Evolutionary conservation across 2,329 filamentous ascomycete genomes (phyloP).

Genomic region (Talaromyces piceae): DNA sequence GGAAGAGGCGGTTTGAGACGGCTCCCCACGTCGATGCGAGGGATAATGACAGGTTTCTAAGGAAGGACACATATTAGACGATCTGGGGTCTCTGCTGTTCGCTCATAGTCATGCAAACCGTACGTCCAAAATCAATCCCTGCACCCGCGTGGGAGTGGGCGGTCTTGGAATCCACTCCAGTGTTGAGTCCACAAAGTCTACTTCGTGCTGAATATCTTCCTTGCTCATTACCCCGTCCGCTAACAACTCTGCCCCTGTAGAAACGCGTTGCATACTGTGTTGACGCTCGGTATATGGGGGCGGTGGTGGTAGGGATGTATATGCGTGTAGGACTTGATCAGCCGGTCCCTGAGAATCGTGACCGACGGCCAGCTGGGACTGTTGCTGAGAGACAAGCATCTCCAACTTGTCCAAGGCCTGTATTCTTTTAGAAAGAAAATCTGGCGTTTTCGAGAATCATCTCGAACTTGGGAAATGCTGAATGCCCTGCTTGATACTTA

Average conservation of each 20-base stretch:
- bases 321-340: neutral
- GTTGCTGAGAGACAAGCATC: neutral
- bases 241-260: neutral
- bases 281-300: neutral
- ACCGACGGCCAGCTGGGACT: neutral
- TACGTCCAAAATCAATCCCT: neutral
- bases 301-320: neutral
- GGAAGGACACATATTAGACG: neutral
- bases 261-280: neutral
- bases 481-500: too few species aligned
- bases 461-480: too few species aligned
- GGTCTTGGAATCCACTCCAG: constrained; percentile 6
- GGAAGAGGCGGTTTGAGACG: constrained; percentile 8
- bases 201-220: constrained; percentile 1
- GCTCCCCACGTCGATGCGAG: constrained; percentile 7
- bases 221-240: neutral
- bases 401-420: neutral
- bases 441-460: too few species aligned
- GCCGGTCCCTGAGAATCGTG: neutral
- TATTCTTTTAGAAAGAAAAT: too few species aligned
- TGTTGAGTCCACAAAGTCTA: constrained; percentile 4
- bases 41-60: constrained; percentile 11
- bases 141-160: neutral
- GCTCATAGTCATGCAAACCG: neutral
- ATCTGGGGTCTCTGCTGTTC: neutral